Evolutionary conservation across 129 eudicot genomes (phyloP), one percentile per base, ranked within the genome.

Genomic region (Lactuca saligna): DNA sequence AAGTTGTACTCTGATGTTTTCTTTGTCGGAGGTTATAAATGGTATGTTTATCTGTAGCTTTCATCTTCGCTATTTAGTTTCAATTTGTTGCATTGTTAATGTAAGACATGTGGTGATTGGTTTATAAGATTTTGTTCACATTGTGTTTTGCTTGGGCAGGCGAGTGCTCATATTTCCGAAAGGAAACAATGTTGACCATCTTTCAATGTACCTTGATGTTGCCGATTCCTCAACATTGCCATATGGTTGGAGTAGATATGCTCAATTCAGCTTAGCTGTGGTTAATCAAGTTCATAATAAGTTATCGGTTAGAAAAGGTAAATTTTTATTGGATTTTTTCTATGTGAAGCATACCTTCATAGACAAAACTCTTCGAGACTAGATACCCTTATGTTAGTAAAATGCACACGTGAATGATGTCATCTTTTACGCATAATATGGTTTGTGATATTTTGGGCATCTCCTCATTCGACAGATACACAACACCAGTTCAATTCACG

Each of bases 201-300:
- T 92, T 73, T 92, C 98, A 11, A 80, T 88, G 95, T 88, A 86
- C 78, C 84, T 92, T 29, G 98, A 88, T 78, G 98, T 92, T 56
- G 98, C 95, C 14, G 96, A 92, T 72, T 81, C 91, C 2, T 17
- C 82, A 14, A 69, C 81, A 42, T 57, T 88, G 65, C 96, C 98
- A 14, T 84, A 84, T 77, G 98, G 96, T 17, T 92, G 96, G 96
- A 88, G 87, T 68, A 84, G 95, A 84, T 81, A 75, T 71, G 91
- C 95, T 12, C 96, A 92, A 54, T 92, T 92, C 72, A 92, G 89
- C 78, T 80, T 92, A 69, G 82, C 86, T 2, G 90, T 92, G 71
- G 69, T 75, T 70, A 86, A 92, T 92, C 96, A 88, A 69, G 62
- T 82, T 68, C 83, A 82, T 72, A 81, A 62, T 73, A 88, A 86